Evolutionary conservation across 441 rosid species (phyloP), one percentile per base, ranked within the genome.

Genomic region (Aquilaria agallochum): DNA sequence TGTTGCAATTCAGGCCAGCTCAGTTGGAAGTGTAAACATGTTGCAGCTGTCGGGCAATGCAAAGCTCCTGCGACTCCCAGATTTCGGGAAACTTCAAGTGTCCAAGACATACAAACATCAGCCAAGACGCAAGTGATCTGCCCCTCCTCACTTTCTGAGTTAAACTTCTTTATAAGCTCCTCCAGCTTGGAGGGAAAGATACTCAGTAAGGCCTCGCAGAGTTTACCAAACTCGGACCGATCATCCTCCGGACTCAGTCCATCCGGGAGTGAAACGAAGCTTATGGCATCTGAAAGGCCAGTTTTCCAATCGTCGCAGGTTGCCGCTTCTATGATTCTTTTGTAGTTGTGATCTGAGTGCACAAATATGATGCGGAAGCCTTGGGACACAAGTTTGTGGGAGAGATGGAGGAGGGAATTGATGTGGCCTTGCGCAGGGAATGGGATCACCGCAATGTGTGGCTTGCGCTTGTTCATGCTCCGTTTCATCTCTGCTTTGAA

Each of bases 401-500:
- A 80, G 15, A 83, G 75, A 56, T 70, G 74, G 81, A 80, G 71
- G 27, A 83, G 77, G 58, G 86, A 71, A 62, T 70, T 68, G 2
- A 74, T 72, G 67, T 82, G 87, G 14, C 89, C 85, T 70, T 81
- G 84, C 59, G 79, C 80, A 11, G 89, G 89, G 59, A 71, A 86
- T 9, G 92, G 84, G 50, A 86, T 74, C 1, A 75, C 84, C 58
- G 81, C 32, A 50, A 80, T 68, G 71, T 75, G 81, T 5, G 79
- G 78, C 44, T 31, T 78, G 42, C 30, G 52, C 83, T 27, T 56
- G 20, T 9, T 47, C 27, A 20, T 20, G 27, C 27, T 9, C 62
- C 9, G 9, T 10, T 59, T 10, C 27, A 0, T 30, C 4, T 7
- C 58, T 31, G 12, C 27, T 20, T 20, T 20, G 27, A 20, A 20